These are phyloP conservation scores for Ceratocystis alfenasii DNA, from an alignment of 2,329 filamentous ascomycete genomes.

Conservation along the genomic window DNA sequence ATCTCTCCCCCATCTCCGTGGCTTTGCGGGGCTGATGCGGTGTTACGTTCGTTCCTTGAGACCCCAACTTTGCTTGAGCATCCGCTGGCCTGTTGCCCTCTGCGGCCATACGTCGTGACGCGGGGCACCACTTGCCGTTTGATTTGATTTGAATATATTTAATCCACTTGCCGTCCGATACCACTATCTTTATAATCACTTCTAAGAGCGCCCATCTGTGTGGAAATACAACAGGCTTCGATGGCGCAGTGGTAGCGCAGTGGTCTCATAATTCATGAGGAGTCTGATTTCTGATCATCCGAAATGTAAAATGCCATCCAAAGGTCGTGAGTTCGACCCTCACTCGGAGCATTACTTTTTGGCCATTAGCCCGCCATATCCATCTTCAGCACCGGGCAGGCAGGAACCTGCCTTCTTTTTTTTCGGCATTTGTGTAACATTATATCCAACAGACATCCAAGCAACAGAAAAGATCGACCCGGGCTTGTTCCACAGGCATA, in stretches of 20 bases:
- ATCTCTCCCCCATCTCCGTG: no score
- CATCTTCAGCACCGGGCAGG: constrained; percentile 17
- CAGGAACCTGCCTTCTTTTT: constrained; percentile 11
- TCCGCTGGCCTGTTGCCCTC: no score
- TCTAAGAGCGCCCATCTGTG: no score
- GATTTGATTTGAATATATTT: no score
- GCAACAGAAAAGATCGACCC: no score
- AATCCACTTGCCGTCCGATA: background rate
- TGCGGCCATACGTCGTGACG: no score
- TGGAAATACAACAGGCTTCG: constrained; percentile 21
- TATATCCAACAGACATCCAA: no score
- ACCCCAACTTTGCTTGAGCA: no score
- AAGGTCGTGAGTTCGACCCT: constrained; percentile 24
- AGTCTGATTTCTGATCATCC: constrained; percentile 15
- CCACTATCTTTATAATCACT: background rate
- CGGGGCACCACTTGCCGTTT: background rate
- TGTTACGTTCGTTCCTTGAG: no score
- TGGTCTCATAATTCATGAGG: constrained; percentile 22
- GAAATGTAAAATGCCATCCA: constrained; percentile 22
- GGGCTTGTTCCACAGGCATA: no score
- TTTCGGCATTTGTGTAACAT: background rate
- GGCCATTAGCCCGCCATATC: constrained; percentile 16
- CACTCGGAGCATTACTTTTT: constrained; percentile 21
- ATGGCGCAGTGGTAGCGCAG: constrained; percentile 22
- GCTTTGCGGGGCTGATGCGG: no score